A percentile compares a stretch with the other conserved stretches of the same genome.
These are phyloP conservation scores for Colletotrichum sp. DNA, from an alignment of 2,329 filamentous ascomycete species.

Conservation along the genomic window DNA sequence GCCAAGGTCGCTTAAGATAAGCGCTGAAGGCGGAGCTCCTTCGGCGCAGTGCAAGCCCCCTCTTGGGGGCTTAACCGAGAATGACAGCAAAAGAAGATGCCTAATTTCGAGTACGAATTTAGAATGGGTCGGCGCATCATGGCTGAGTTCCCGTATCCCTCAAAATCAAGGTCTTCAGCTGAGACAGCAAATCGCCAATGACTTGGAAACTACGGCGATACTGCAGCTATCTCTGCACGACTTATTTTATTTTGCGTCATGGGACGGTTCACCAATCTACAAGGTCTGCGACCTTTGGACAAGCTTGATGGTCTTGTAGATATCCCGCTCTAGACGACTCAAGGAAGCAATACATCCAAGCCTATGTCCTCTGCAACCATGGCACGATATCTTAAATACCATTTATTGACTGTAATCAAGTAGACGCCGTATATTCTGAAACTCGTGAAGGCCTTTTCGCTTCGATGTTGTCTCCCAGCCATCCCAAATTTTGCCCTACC, in stretches of 20 bases:
- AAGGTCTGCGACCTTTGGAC: no score
- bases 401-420: not conserved
- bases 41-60: not conserved
- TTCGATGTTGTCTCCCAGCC: not conserved
- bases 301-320: not conserved
- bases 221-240: not conserved
- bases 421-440: not conserved
- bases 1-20: not conserved
- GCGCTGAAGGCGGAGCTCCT: not conserved
- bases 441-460: not conserved
- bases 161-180: not conserved
- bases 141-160: not conserved
- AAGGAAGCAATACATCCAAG: not conserved
- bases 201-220: not conserved
- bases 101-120: not conserved
- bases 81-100: not conserved
- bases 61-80: not conserved
- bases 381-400: not conserved
- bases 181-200: not conserved
- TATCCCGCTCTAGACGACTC: not conserved
- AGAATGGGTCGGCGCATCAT: not conserved
- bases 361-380: not conserved
- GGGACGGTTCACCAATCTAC: not conserved
- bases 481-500: not conserved
- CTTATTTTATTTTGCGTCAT: rapidly evolving